phyloP scores from a whole-genome alignment of 2,329 filamentous ascomycete genomes.

The Exserohilum turcica region DNA sequence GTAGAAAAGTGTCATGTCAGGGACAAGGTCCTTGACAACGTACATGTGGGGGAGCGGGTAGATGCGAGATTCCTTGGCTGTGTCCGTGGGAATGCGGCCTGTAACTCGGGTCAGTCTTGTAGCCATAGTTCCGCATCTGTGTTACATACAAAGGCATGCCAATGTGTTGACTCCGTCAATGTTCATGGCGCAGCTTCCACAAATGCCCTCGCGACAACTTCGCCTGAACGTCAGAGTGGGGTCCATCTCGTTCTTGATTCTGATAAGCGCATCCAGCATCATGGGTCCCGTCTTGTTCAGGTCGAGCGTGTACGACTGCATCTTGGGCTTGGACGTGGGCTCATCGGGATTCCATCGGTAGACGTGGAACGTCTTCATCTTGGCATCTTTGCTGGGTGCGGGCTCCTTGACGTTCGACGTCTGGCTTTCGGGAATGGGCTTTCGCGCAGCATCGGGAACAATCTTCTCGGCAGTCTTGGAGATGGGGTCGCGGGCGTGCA shows the following conservation, averaged over 20 bases:
- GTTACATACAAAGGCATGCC: constrained; percentile 87
- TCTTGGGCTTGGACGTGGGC: constrained; percentile 88
- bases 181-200: constrained; percentile 99
- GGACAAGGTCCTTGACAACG: constrained; percentile 98
- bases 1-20: constrained; percentile 98
- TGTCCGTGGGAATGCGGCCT: constrained; percentile 93
- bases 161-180: constrained; percentile 98
- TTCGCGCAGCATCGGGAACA: constrained; percentile 31
- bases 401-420: constrained; percentile 67
- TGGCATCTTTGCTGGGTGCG: constrained; percentile 60
- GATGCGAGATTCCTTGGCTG: constrained; percentile 81
- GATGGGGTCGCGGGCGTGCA: constrained; percentile 40
- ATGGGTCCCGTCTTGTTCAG: constrained; percentile 99
- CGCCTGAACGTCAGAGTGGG: constrained; percentile 94
- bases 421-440: constrained; percentile 55
- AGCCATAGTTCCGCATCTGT: background rate
- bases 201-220: constrained; percentile 97
- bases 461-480: constrained; percentile 40
- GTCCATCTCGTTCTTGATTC: constrained; percentile 99
- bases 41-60: constrained; percentile 99
- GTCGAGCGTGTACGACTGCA: constrained; percentile 94
- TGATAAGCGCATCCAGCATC: constrained; percentile 94
- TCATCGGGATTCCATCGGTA: constrained; percentile 98
- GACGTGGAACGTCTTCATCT: constrained; percentile 94
- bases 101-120: constrained; percentile 20